These are phyloP conservation scores for Litchi chinensis DNA, from an alignment of 345 rosid species.

Conservation along the genomic window DNA sequence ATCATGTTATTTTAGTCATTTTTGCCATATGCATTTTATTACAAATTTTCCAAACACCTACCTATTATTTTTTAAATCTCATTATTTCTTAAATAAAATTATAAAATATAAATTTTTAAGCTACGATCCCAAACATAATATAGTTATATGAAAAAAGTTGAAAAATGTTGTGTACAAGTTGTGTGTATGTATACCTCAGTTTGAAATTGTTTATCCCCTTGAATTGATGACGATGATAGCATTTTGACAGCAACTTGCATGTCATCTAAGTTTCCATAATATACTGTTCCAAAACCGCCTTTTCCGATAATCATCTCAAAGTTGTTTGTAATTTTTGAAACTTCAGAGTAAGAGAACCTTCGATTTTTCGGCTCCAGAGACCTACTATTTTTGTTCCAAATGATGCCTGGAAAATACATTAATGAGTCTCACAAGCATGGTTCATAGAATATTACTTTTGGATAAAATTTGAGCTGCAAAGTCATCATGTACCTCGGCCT, in stretches of 20 bases:
- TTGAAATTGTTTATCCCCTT: conserved; percentile 47
- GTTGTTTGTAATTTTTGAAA: conserved; percentile 43
- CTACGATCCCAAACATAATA: too few species aligned
- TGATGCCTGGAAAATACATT: neutral
- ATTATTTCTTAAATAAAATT: too few species aligned
- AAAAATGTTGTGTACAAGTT: neutral
- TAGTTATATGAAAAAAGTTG: too few species aligned
- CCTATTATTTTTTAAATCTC: too few species aligned
- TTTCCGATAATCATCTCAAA: conserved; percentile 46
- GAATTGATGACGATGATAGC: conserved; percentile 48
- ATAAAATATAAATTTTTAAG: too few species aligned
- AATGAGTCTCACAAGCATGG: neutral
- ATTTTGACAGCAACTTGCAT: conserved; percentile 52
- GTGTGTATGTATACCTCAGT: conserved; percentile 35
- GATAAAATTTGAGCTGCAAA: too few species aligned
- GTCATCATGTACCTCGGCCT: too few species aligned
- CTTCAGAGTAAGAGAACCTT: conserved; percentile 34
- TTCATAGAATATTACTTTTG: too few species aligned
- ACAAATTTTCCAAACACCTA: too few species aligned
- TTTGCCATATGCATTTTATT: too few species aligned
- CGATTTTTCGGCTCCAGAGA: conserved; percentile 29
- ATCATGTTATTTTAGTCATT: too few species aligned
- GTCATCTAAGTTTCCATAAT: conserved; percentile 36
- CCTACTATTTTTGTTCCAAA: conserved; percentile 7
- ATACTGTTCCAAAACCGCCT: conserved; percentile 67